These are phyloP conservation scores for Cyberlindnera euphorbiae DNA, from an alignment of 805 yeast species.

Conservation along the genomic window DNA sequence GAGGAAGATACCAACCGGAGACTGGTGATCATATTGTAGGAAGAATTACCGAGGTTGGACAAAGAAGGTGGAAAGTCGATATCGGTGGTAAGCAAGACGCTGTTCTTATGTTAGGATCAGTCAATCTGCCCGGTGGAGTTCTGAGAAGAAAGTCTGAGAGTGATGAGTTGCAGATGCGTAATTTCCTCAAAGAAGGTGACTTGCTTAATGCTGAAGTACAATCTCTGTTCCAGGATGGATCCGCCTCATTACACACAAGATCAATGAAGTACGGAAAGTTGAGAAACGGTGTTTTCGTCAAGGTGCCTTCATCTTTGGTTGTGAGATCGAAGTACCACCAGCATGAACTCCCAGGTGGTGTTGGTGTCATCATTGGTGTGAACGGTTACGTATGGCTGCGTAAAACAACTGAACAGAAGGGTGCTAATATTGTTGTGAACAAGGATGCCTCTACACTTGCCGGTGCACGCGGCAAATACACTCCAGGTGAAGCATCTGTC, in stretches of 20 bases:
- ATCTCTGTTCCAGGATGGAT: conserved; percentile 80
- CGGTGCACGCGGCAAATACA: conserved; percentile 32
- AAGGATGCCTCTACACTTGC: conserved; percentile 32
- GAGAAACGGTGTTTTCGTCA: conserved; percentile 80
- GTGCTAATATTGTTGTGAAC: conserved; percentile 15
- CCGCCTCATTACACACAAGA: conserved; percentile 91
- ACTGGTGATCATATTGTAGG: conserved; percentile 97
- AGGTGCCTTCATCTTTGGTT: conserved; percentile 78
- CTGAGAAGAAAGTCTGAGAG: conserved; percentile 89
- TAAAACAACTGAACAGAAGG: conserved; percentile 45
- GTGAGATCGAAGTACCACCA: conserved; percentile 85
- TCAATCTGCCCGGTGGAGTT: conserved; percentile 96
- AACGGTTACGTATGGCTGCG: conserved; percentile 94
- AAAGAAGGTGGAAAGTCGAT: conserved; percentile 93
- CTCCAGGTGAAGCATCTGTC: conserved; percentile 55
- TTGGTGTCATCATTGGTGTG: conserved; percentile 85
- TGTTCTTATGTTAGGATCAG: conserved; percentile 87
- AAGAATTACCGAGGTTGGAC: conserved; percentile 88
- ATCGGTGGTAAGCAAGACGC: conserved; percentile 96
- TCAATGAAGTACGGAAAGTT: conserved; percentile 93
- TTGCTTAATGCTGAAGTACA: conserved; percentile 94
- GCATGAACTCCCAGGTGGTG: conserved; percentile 89
- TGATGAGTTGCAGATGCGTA: conserved; percentile 95
- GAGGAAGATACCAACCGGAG: conserved; percentile 87
- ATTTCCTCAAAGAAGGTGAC: conserved; percentile 92